Conservation (phyloP, 306 rosid species). For the Acacia confusa region DNA sequence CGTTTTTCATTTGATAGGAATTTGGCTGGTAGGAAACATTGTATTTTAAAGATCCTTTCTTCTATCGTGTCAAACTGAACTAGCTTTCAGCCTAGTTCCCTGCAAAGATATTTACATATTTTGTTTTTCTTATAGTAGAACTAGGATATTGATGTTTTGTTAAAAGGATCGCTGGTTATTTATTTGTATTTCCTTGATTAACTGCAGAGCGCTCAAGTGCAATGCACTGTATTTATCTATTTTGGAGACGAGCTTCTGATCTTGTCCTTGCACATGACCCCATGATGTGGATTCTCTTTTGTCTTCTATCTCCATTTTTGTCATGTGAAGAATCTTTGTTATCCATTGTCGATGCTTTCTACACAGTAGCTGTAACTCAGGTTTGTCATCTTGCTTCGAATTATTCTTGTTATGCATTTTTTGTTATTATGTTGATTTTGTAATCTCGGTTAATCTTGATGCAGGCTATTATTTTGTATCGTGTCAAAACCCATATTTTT, state of each 20-base stretch:
- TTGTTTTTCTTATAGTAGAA: not conserved
- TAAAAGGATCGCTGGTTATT: not conserved
- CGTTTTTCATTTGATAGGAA: conserved; percentile 3
- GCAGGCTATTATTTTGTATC: conserved; percentile 70
- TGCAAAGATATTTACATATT: conserved; percentile 5
- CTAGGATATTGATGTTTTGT: conserved; percentile 33
- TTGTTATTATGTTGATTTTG: conserved; percentile 19
- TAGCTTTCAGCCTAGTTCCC: not conserved
- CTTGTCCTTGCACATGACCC: conserved; percentile 85
- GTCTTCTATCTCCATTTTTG: conserved; percentile 81
- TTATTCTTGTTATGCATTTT: conserved; percentile 11
- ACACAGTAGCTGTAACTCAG: conserved; percentile 79
- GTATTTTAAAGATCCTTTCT: conserved; percentile 21
- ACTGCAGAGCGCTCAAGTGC: not conserved
- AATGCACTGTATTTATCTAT: conserved; percentile 35
- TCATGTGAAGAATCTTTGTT: conserved; percentile 78
- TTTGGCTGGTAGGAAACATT: not conserved
- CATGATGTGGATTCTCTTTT: conserved; percentile 96
- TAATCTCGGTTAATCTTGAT: conserved; percentile 33
- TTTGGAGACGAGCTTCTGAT: conserved; percentile 81
- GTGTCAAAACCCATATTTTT: conserved; percentile 41
- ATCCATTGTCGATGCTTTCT: conserved; percentile 80
- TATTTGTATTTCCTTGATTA: not conserved
- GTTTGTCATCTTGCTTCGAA: conserved; percentile 44
- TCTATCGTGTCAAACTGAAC: not conserved